Conservation (phyloP, 2,329 filamentous ascomycete species). For the Beauveria asiatica region DNA sequence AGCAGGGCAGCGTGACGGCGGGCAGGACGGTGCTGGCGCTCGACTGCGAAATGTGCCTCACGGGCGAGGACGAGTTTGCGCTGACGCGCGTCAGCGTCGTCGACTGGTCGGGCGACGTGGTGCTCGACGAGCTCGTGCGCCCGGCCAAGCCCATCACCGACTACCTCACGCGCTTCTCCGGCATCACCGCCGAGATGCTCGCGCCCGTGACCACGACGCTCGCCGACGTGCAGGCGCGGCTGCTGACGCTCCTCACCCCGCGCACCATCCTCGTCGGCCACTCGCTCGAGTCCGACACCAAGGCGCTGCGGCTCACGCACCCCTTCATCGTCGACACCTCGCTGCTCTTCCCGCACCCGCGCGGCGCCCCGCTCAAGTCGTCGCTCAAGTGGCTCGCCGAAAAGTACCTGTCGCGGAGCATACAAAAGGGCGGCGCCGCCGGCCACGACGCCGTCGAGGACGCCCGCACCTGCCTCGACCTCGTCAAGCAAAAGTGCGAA, state of each 20-base stretch:
- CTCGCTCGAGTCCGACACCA: slow-evolving; percentile 75
- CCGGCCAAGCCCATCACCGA: slow-evolving; percentile 80
- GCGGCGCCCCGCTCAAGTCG: slow-evolving; percentile 81
- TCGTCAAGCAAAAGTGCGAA: slow-evolving; percentile 93
- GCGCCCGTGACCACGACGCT: slow-evolving; percentile 76
- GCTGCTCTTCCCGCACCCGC: slow-evolving; percentile 81
- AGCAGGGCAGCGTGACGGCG: slow-evolving; percentile 74
- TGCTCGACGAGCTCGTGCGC: slow-evolving; percentile 88
- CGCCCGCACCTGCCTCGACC: slow-evolving; percentile 79
- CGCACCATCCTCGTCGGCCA: slow-evolving; percentile 71
- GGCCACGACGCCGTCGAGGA: slow-evolving; percentile 94
- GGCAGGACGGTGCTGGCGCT: slow-evolving; percentile 73
- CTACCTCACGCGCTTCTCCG: slow-evolving; percentile 86
- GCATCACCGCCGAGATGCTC: slow-evolving; percentile 82
- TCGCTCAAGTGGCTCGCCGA: slow-evolving; percentile 83
- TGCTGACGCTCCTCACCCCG: slow-evolving; percentile 64
- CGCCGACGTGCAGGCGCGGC: slow-evolving; percentile 68
- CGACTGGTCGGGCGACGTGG: slow-evolving; percentile 71
- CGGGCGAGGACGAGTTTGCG: slow-evolving; percentile 67
- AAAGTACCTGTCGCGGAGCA: slow-evolving; percentile 78
- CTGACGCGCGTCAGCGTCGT: slow-evolving; percentile 85
- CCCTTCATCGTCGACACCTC: slow-evolving; percentile 92
- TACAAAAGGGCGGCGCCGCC: slow-evolving; percentile 66
- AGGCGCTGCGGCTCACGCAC: slow-evolving; percentile 76
- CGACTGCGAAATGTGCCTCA: slow-evolving; percentile 97